A percentile compares a stretch with the other conserved stretches of the same genome.
Evolutionary conservation across 1,284 basidiomycete species (phyloP).

Genomic region (Cryptococcus floricola): DNA sequence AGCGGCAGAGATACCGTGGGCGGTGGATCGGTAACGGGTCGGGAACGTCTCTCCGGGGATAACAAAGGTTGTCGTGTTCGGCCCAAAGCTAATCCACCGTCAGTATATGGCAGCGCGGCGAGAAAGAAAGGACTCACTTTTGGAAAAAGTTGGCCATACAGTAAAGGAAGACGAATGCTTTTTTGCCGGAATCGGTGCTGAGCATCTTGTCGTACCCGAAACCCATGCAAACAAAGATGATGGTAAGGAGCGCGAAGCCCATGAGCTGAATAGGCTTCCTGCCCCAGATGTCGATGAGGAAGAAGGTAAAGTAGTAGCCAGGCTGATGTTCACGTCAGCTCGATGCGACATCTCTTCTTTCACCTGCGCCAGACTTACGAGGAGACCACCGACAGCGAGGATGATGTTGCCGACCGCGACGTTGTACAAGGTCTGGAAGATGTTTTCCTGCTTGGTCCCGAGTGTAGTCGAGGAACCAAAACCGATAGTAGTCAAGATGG

Average conservation of each 20-base stretch:
- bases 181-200: conserved; percentile 53
- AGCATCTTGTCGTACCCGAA: conserved; percentile 68
- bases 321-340: conserved; percentile 22
- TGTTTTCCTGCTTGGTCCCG: conserved; percentile 40
- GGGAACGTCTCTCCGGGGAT: conserved; percentile 83
- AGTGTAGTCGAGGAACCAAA: conserved; percentile 50
- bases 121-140: background rate
- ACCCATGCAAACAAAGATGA: conserved; percentile 52
- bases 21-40: conserved; percentile 76
- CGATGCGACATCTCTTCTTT: background rate
- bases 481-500: conserved; percentile 56
- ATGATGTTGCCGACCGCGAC: conserved; percentile 57
- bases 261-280: conserved; percentile 58
- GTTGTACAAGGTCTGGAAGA: conserved; percentile 49
- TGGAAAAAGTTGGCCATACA: conserved; percentile 37
- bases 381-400: conserved; percentile 58
- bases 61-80: conserved; percentile 76
- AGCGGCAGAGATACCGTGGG: conserved; percentile 79
- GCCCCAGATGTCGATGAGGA: conserved; percentile 47
- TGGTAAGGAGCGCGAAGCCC: conserved; percentile 63
- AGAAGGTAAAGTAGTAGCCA: conserved; percentile 49
- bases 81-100: conserved; percentile 53
- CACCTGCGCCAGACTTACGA: conserved; percentile 15
- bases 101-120: background rate
- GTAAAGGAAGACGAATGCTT: conserved; percentile 50